Evolutionary conservation across 2,329 filamentous ascomycete genomes (phyloP), one percentile per base, ranked within the genome.

Genomic region (Tolypocladium paradoxum): DNA sequence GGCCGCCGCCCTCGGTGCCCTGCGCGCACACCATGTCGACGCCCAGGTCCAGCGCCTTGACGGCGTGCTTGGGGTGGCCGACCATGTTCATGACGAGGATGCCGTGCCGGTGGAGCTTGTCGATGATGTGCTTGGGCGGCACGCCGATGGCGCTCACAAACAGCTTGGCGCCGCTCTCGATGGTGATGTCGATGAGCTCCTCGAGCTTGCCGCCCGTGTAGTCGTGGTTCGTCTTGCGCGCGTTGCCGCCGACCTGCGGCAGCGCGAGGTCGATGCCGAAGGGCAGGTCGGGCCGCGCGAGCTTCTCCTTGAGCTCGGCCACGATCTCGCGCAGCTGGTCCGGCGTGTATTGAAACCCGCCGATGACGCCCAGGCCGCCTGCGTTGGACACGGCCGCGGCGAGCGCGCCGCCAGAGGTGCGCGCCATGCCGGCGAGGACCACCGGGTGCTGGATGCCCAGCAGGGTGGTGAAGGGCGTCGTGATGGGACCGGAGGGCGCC

Each of bases 41-140:
- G 45, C 92, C 92, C 0, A 85, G 81, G 49, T 90, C 82, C 4
- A 97, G 75, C 2, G 91, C 91, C 73, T 96, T 96, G 67, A 85
- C 81, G 1, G 91, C 91, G 68, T 97, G 92, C 67, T 87, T 90
- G 2, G 92, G 91, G 62, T 91, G 88, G 0, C 92, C 92, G 22
- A 96, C 90, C 91, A 96, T 96, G 69, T 96, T 96, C 90, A 96
- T 96, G 36, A 96, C 78, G 55, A 95, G 66, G 40, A 97, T 87
- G 0, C 87, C 88, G 0, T 87, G 85, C 9, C 78, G 76, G 65
- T 97, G 92, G 46, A 97, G 76, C 47, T 83, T 74, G 60, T 88
- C 83, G 54, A 96, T 86, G 5, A 91, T 82, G 54, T 75, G 69
- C 47, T 75, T 73, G 0, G 91, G 89, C 18, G 92, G 92, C 24